A percentile compares a stretch with the other conserved stretches of the same genome.
Conservation (phyloP, 1,139 yeast genomes). For the Pichia sp. region DNA sequence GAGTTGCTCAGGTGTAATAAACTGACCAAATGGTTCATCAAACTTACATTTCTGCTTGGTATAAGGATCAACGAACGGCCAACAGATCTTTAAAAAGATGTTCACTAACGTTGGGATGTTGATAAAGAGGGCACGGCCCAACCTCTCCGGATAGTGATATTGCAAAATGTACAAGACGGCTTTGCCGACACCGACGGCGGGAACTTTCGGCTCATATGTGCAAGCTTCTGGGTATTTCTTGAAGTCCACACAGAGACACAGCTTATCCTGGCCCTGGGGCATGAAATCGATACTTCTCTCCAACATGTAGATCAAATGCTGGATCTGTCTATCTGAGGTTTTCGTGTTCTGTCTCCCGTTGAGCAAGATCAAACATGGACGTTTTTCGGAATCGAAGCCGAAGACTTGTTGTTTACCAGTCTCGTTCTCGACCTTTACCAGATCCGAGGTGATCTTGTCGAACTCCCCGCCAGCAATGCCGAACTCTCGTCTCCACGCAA, state of each 20-base stretch:
- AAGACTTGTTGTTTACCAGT: conserved; percentile 84
- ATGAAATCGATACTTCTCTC: conserved; percentile 85
- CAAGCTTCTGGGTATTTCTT: conserved; percentile 57
- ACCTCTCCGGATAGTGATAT: conserved; percentile 55
- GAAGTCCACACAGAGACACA: conserved; percentile 86
- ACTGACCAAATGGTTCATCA: conserved; percentile 53
- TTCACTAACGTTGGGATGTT: conserved; percentile 58
- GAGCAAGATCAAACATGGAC: conserved; percentile 83
- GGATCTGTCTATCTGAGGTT: conserved; percentile 80
- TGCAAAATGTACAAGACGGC: conserved; percentile 70
- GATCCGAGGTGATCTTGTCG: conserved; percentile 52
- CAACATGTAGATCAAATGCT: conserved; percentile 85
- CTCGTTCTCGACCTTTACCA: conserved; percentile 66
- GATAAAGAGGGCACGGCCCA: conserved; percentile 54
- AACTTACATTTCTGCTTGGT: conserved; percentile 57
- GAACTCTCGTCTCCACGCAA: conserved; percentile 90
- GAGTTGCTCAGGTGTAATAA: conserved; percentile 50
- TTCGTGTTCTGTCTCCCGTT: conserved; percentile 93
- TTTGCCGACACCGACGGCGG: conserved; percentile 73
- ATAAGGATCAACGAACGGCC: conserved; percentile 63
- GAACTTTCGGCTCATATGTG: conserved; percentile 60
- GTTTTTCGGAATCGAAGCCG: conserved; percentile 79
- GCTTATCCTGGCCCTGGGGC: conserved; percentile 93
- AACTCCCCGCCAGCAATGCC: conserved; percentile 66
- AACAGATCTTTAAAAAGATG: conserved; percentile 54